Evolutionary conservation across 1,284 basidiomycete species (phyloP).

Genomic region (Agroathelia rolfsii): DNA sequence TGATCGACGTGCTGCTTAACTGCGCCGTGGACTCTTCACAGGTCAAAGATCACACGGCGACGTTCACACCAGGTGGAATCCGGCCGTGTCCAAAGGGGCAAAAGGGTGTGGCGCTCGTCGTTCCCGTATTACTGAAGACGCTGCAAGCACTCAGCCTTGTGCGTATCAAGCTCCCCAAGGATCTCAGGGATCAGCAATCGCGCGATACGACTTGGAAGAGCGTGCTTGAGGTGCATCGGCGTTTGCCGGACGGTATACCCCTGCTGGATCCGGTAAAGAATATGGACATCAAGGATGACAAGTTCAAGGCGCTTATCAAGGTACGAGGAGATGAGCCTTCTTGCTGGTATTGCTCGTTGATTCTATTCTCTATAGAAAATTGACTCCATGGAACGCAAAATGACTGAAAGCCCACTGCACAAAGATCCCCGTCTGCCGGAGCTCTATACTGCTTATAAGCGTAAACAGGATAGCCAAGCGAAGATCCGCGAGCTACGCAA

Average conservation of each 20-base stretch:
- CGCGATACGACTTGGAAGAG: slow-evolving; percentile 86
- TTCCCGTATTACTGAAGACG: slow-evolving; percentile 85
- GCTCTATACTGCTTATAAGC: slow-evolving; percentile 71
- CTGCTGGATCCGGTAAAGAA: slow-evolving; percentile 90
- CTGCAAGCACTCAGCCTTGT: slow-evolving; percentile 83
- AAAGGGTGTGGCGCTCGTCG: slow-evolving; percentile 78
- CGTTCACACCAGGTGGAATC: slow-evolving; percentile 58
- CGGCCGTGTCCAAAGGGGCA: slow-evolving; percentile 62
- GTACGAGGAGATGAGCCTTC: slow-evolving; percentile 28
- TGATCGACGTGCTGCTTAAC: slow-evolving; percentile 88
- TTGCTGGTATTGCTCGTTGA: slow-evolving; percentile 1
- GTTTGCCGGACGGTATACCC: slow-evolving; percentile 83
- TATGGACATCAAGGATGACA: slow-evolving; percentile 94
- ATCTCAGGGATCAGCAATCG: slow-evolving; percentile 68
- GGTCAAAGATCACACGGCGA: slow-evolving; percentile 49
- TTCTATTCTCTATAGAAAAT: slow-evolving; percentile 60
- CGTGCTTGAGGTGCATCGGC: slow-evolving; percentile 79
- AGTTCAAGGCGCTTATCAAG: slow-evolving; percentile 80
- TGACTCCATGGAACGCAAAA: slow-evolving; percentile 72
- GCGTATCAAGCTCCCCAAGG: slow-evolving; percentile 84
- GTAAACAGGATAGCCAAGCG: slow-evolving; percentile 67
- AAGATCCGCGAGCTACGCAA: slow-evolving; percentile 73
- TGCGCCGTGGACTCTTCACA: slow-evolving; percentile 60
- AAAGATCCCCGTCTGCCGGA: slow-evolving; percentile 66
- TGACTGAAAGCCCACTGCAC: slow-evolving; percentile 69